Evolutionary conservation across 495 filamentous ascomycete species (phyloP).

Genomic region (Hyphodiscus hymeniophilus): DNA sequence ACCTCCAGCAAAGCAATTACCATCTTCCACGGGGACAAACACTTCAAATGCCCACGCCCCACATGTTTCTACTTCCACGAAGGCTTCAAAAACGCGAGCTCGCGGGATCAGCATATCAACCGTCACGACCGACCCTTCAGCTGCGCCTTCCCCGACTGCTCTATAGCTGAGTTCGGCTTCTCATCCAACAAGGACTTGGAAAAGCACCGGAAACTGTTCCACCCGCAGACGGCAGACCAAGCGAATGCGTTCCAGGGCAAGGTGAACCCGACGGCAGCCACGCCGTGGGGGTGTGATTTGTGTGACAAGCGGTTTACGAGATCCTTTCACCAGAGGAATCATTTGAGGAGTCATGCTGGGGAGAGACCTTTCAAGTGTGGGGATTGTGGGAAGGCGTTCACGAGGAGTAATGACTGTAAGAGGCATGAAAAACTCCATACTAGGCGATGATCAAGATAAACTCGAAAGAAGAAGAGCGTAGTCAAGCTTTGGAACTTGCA

Average conservation of each 20-base stretch:
- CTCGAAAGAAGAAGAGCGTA: no score
- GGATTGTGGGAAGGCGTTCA: constrained; percentile 8
- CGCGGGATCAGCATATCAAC: constrained; percentile 25
- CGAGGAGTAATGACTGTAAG: constrained; percentile 6
- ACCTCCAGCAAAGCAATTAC: constrained; percentile 22
- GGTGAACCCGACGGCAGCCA: constrained; percentile 5
- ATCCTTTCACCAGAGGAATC: constrained; percentile 1
- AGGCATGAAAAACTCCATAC: no score
- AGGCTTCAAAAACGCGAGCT: constrained; percentile 27
- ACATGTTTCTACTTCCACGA: constrained; percentile 35
- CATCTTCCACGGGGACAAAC: constrained; percentile 26
- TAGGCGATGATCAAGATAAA: no score
- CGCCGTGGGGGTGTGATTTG: background rate
- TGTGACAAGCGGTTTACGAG: constrained; percentile 8
- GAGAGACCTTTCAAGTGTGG: constrained; percentile 9
- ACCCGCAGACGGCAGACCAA: constrained; percentile 7
- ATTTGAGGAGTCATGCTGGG: constrained; percentile 6
- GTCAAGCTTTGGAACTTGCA: no score
- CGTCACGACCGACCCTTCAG: constrained; percentile 30
- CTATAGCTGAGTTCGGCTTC: constrained; percentile 29
- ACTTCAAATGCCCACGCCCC: constrained; percentile 33
- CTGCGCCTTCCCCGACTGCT: constrained; percentile 27
- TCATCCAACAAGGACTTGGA: constrained; percentile 29
- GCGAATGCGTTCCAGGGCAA: constrained; percentile 7
- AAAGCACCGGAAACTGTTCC: constrained; percentile 22